phyloP scores from a whole-genome alignment of 345 rosid genomes.

The Stellera chamaejasme region DNA sequence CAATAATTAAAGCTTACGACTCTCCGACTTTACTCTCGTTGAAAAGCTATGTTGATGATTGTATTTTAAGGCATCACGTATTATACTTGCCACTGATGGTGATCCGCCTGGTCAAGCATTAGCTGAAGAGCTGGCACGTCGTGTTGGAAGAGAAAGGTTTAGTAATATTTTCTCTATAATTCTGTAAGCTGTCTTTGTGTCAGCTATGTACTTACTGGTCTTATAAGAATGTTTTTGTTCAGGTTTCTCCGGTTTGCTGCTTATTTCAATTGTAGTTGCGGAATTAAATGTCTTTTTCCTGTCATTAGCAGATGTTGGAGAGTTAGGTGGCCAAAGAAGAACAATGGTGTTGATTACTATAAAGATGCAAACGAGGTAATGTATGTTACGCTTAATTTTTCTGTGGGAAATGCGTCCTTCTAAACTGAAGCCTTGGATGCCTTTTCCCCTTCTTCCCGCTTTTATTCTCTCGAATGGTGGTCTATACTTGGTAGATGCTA shows the following conservation, averaged over 20 bases:
- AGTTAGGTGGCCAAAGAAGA: conserved; percentile 79
- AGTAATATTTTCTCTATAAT: not conserved
- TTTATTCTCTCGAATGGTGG: too few relatives aligned
- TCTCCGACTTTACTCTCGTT: too few relatives aligned
- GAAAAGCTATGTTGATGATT: conserved; percentile 6
- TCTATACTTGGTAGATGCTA: too few relatives aligned
- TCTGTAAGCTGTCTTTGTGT: not conserved
- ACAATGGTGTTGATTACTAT: conserved; percentile 32
- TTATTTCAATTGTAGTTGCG: too few relatives aligned
- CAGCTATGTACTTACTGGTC: not conserved
- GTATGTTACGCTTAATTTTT: not conserved
- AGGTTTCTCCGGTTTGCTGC: not conserved
- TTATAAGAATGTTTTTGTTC: not conserved
- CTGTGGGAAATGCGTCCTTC: too few relatives aligned
- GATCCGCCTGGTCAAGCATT: conserved; percentile 97
- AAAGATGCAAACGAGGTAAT: conserved; percentile 98
- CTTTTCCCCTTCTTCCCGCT: too few relatives aligned
- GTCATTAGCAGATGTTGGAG: conserved; percentile 71
- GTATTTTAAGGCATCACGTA: conserved; percentile 55
- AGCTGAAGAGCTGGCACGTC: conserved; percentile 96
- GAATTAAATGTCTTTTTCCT: conserved; percentile 4
- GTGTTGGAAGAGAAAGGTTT: conserved; percentile 89
- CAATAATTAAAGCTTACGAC: too few relatives aligned
- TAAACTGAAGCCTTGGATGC: too few relatives aligned
- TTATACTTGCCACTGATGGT: conserved; percentile 95